phyloP scores from a whole-genome alignment of 129 eudicot species.

The Gnaphalium uliginosum region DNA sequence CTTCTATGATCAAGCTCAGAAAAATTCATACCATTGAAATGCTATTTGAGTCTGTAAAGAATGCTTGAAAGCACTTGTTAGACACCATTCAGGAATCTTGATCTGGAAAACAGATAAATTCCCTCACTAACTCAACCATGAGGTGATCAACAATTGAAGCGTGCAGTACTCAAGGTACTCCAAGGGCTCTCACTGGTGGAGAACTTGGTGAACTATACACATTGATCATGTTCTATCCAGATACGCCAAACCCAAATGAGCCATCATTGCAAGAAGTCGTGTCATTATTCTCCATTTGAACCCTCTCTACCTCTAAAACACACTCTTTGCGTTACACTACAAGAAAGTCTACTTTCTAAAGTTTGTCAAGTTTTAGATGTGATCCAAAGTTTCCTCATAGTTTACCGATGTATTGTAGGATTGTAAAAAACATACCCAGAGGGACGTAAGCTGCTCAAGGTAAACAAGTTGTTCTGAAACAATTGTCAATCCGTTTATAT shows the following conservation, averaged over 20 bases:
- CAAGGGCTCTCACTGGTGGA: slow-evolving; percentile 21
- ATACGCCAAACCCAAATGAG: slow-evolving; percentile 20
- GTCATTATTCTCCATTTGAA: slow-evolving; percentile 7
- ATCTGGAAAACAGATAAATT: too few species aligned
- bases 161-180: background rate
- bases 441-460: slow-evolving; percentile 17
- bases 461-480: background rate
- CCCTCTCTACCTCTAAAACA: background rate
- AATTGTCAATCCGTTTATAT: background rate
- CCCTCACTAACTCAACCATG: background rate
- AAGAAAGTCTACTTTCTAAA: background rate
- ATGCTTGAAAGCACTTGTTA: too few species aligned
- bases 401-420: slow-evolving; percentile 1
- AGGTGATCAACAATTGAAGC: background rate
- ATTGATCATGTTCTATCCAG: slow-evolving; percentile 16
- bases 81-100: too few species aligned
- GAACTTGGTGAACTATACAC: slow-evolving; percentile 14
- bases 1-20: too few species aligned
- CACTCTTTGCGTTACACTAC: background rate
- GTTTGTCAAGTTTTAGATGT: background rate
- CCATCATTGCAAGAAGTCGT: slow-evolving; percentile 1
- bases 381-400: background rate
- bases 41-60: too few species aligned
- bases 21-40: too few species aligned
- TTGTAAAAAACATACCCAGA: slow-evolving; percentile 18